A percentile compares a stretch with the other conserved stretches of the same genome.
phyloP scores from a whole-genome alignment of 352 stramenopile species.

The Pythium aristosporum region DNA sequence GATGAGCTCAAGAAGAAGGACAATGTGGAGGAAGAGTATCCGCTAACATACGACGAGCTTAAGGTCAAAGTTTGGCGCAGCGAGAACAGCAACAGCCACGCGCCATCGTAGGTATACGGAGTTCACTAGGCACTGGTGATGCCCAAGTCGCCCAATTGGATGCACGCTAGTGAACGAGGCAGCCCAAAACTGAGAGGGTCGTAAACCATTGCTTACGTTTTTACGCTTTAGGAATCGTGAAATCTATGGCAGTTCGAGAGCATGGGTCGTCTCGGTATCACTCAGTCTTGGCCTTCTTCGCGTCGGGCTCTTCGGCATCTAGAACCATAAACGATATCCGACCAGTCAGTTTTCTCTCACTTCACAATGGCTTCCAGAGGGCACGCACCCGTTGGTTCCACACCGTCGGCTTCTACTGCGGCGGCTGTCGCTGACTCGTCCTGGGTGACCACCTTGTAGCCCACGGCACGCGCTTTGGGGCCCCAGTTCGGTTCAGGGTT shows the following conservation, averaged over 20 bases:
- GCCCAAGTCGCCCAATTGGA: neutral
- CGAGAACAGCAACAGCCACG: slow-evolving; percentile 33
- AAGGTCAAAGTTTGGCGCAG: slow-evolving; percentile 81
- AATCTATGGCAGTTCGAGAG: slow-evolving; percentile 10
- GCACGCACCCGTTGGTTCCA: slow-evolving; percentile 28
- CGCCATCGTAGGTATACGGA: neutral
- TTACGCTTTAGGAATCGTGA: neutral
- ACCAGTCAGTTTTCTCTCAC: neutral
- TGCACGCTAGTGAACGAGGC: neutral
- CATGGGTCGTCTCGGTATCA: slow-evolving; percentile 21
- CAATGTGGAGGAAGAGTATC: slow-evolving; percentile 84
- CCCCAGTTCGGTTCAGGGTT: slow-evolving; percentile 98
- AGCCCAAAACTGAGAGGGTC: neutral
- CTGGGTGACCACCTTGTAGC: slow-evolving; percentile 45
- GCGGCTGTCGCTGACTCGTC: neutral
- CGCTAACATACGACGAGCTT: slow-evolving; percentile 84
- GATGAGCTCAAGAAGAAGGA: slow-evolving; percentile 84
- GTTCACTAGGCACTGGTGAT: neutral
- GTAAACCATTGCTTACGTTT: neutral
- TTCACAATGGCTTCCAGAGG: neutral
- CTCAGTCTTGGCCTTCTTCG: slow-evolving; percentile 77
- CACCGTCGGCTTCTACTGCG: slow-evolving; percentile 13
- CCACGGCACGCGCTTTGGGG: slow-evolving; percentile 89
- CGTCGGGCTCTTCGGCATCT: slow-evolving; percentile 61
- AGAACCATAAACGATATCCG: neutral